Percentiles rank a stretch among this genome's conserved stretches.
These are phyloP conservation scores for Lichenothelia convexa DNA, from an alignment of 495 filamentous ascomycete species.

Conservation along the genomic window DNA sequence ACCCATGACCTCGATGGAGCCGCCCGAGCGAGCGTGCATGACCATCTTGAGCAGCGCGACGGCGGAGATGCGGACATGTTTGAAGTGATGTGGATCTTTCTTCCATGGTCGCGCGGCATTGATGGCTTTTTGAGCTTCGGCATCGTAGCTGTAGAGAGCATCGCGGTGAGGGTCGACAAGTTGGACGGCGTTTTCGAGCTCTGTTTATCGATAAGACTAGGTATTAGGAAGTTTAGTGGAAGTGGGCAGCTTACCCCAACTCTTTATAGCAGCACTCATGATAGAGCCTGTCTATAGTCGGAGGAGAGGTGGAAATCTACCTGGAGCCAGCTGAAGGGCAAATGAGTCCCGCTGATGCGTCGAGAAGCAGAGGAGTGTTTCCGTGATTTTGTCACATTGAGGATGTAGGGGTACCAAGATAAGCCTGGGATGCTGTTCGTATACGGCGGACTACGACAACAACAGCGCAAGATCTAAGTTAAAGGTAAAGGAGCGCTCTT, in stretches of 20 bases:
- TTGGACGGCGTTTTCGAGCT: conserved; percentile 72
- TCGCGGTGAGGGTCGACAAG: conserved; percentile 75
- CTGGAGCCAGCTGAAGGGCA: neutral
- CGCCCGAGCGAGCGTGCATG: conserved; percentile 91
- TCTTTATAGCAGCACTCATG: too few relatives aligned
- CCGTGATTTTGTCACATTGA: neutral
- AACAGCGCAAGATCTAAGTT: too few relatives aligned
- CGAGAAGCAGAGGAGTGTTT: neutral
- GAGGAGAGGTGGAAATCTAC: neutral
- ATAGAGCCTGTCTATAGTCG: neutral
- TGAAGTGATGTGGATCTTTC: conserved; percentile 76
- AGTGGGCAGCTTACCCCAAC: too few relatives aligned
- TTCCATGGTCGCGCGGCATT: conserved; percentile 55
- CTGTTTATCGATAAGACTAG: conserved; percentile 26
- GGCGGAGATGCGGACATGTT: conserved; percentile 78
- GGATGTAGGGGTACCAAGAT: neutral
- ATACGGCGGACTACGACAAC: too few relatives aligned
- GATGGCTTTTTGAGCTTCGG: conserved; percentile 40
- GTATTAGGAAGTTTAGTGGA: too few relatives aligned
- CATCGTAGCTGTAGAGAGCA: conserved; percentile 72
- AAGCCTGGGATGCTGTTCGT: neutral
- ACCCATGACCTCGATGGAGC: conserved; percentile 89
- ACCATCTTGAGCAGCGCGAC: conserved; percentile 97
- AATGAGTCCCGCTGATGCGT: neutral
- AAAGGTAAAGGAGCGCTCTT: too few relatives aligned